Percentiles rank a stretch among this genome's conserved stretches.
Conservation (phyloP, 768 basidiomycete species). For the Russula emetica region DNA sequence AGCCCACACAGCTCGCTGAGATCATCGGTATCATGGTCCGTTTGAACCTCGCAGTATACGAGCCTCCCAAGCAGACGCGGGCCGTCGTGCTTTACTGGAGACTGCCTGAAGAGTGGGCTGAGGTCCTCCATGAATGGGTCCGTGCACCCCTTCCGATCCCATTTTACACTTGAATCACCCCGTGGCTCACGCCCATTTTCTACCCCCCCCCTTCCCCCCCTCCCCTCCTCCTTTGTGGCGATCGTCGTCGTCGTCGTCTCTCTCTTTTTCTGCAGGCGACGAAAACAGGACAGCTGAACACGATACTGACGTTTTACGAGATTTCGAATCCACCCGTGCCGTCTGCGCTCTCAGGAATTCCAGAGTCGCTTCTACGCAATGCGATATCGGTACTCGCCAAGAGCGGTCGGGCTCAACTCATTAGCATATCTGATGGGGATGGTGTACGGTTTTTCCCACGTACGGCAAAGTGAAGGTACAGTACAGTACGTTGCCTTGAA, state of each 20-base stretch:
- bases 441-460: conserved; percentile 71
- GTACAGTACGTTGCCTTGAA: too few species aligned
- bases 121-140: conserved; percentile 77
- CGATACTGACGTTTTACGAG: conserved; percentile 83
- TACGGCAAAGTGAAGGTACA: conserved; percentile 29
- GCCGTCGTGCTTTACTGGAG: conserved; percentile 73
- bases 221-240: not conserved
- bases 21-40: conserved; percentile 59
- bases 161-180: not conserved
- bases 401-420: conserved; percentile 68
- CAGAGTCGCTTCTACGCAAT: conserved; percentile 60
- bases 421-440: conserved; percentile 74
- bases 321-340: conserved; percentile 71
- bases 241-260: too few species aligned
- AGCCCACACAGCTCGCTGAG: conserved; percentile 54
- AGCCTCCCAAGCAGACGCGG: conserved; percentile 69
- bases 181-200: not conserved
- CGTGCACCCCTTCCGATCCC: conserved; percentile 24
- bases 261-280: conserved; percentile 46
- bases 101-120: conserved; percentile 82
- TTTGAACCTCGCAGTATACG: conserved; percentile 62
- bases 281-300: conserved; percentile 73
- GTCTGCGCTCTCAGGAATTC: conserved; percentile 68
- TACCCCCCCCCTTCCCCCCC: not conserved
- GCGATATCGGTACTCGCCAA: conserved; percentile 63